Base-by-base conservation (phyloP, 306 rosid species). In the Sindora glabra region DNA sequence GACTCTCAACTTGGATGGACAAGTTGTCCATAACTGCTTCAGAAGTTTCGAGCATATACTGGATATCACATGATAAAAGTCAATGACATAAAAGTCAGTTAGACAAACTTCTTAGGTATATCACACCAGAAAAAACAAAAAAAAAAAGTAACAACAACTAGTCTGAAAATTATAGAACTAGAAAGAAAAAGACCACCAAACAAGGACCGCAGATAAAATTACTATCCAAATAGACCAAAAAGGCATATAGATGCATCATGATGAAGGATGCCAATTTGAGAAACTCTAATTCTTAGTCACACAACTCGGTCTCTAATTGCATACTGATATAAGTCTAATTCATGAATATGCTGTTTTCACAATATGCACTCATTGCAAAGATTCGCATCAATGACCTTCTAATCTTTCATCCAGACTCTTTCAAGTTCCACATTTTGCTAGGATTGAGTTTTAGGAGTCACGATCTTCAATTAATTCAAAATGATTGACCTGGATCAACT, bases 1-100 rank as follows among this genome's bases (percentile, higher is more conserved):
- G 71, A 73, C 74, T 75, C 77, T 77, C 82, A 65, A 77, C 46
- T 70, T 74, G 79, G 50, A 82, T 59, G 65, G 84, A 69, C 30
- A 77, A 33, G 30, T 47, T 60, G 32, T 69, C 49, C 6, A 72
- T 51, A 56, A 70, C 77, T 27, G 77, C 73, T 74, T 69, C 80
- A 26, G 72, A 65, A 55, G 82, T 56, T 72, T 69, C 79, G 11
- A 62, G 72, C 5, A 70, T 40, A 65, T 56, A 70, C 92, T 86
- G 82, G 74, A 77, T 24, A 55, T 27, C 47, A 63, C 48, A 57
- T 33, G 42, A 62, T 50, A 36, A 45, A 26, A 49, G 45, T 59
- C 50, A 49, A 49, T 56, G 38, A 18, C 47, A 39, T 55, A 11
- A 37, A 32, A 48, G 45, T 40, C 65, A 41, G 41, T 46, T 4